Base-by-base conservation (phyloP, 2,329 filamentous ascomycete species). In the Fusarium papillatum region DNA sequence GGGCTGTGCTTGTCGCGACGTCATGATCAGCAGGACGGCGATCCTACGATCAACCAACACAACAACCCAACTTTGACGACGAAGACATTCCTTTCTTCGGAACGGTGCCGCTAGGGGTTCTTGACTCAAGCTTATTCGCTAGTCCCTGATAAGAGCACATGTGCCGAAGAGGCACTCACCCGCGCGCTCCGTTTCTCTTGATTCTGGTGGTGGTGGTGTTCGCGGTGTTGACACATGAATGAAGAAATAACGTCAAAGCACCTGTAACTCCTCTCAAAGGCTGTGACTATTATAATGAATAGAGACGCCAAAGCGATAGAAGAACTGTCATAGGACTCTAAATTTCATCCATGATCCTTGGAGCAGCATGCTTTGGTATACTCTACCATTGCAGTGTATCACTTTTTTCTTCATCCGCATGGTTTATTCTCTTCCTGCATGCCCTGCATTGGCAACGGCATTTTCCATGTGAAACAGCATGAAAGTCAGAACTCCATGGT, bases 1-100 rank as follows among this genome's bases (percentile, higher is more conserved):
- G 17, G 50, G 29, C 29, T 34, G 50, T 57, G 50, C 7, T 57
- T 22, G 29, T 57, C 13, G 50, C 50, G 50, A 57, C 36, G 57
- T 60, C 57, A 60, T 60, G 31, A 60, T 60, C 57, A 60, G 34
- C 57, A 24, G 6, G 1, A 26, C 14, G 34, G 57, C 57, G 57
- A 60, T 60, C 57, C 57, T 60, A 24, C 34, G 34, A 60, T 60
- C 43, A 36, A 68, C 31, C 50, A 26, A 57, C 31, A 48, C 50
- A 26, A 57, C 31, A 50, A 13, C 19, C 50, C 29, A 34, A 10
- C 26, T 22, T 22, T 34, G 29, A 36, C 50, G 34, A 31, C 29
- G 29, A 57, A 57, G 50, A 3, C 50, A 57, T 57, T 57, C 50
- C 50, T 16, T 53, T 16, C 50, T 36, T 13, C 7, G 50, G 7